Evolutionary conservation across 352 stramenopile species (phyloP), one percentile per base, ranked within the genome.

Genomic region (Pythium aphanidermatum): DNA sequence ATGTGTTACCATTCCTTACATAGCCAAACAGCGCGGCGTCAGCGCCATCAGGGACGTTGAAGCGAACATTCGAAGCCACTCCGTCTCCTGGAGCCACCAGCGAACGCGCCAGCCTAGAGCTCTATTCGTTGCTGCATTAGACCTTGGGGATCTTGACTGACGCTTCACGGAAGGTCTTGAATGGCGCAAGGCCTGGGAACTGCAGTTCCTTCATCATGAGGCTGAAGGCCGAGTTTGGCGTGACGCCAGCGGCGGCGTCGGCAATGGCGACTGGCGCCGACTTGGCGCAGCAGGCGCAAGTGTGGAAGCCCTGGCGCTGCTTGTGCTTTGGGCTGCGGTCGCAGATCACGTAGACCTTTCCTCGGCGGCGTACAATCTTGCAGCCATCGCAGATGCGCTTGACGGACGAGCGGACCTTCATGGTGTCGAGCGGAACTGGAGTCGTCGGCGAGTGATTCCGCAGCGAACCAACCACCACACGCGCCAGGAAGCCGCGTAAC

Each of bases 171-270:
- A 93, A 91, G 41, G 74, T 63, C 60, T 86, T 74, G 64, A 92
- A 92, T 9, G 59, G 61, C 28, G 70, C 63, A 20, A 92, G 74
- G 9, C 73, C 79, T 3, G 81, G 82, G 82, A 98, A 88, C 82
- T 98, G 58, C 76, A 98, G 44, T 81, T 98, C 63, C 74, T 95
- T 89, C 33, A 97, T 87, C 25, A 95, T 95, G 57, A 69, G 69
- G 28, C 83, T 85, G 68, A 98, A 94, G 74, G 86, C 93, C n/a
- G 83, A 84, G 43, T 95, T 98, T 49, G 87, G 70, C 20, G 91
- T 96, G 43, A 80, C 80, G 21, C 40, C 51, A 8, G 54, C 55
- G 20, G 30, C 42, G 20, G 60, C 31, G 46, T 62, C 46, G 5
- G 51, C 50, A 25, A 59, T 41, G 14, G 51, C 53, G 2, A 58